Percentiles rank a stretch among this genome's conserved stretches.
Conservation (phyloP, 2,329 filamentous ascomycete genomes). For the Catunica adiposa region DNA sequence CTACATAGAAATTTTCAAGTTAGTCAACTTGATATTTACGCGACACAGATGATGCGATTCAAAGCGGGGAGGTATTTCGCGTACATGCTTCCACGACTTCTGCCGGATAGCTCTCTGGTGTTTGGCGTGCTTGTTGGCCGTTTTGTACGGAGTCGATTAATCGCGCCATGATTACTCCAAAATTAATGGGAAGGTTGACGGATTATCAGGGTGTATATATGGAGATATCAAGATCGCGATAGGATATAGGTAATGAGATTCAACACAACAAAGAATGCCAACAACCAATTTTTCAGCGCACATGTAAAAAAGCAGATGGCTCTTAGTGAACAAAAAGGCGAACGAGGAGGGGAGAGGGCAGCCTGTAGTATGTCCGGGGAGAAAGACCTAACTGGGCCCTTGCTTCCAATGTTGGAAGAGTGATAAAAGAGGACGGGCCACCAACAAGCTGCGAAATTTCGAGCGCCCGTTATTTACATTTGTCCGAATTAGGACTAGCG, state of each 20-base stretch:
- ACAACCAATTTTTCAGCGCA: background rate
- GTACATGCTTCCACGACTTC: constrained; percentile 57
- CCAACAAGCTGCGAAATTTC: constrained; percentile 10
- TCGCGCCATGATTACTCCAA: constrained; percentile 50
- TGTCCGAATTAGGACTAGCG: constrained; percentile 17
- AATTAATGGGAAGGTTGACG: background rate
- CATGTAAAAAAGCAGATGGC: background rate
- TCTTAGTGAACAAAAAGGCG: background rate
- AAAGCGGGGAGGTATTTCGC: constrained; percentile 21
- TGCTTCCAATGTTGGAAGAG: background rate
- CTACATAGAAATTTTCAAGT: constrained; percentile 26
- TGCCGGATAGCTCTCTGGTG: constrained; percentile 14
- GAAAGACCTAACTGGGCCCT: background rate
- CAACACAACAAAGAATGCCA: background rate
- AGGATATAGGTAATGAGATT: background rate
- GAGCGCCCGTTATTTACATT: constrained; percentile 17
- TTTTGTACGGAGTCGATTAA: constrained; percentile 58
- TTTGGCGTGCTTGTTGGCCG: constrained; percentile 13
- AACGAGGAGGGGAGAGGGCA: background rate
- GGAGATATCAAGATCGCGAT: background rate
- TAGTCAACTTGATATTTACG: background rate
- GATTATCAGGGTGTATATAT: background rate
- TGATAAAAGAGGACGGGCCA: constrained; percentile 2
- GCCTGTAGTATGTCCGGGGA: background rate
- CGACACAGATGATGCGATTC: background rate